phyloP scores from a whole-genome alignment of 345 rosid genomes.

The Populus euphratica region DNA sequence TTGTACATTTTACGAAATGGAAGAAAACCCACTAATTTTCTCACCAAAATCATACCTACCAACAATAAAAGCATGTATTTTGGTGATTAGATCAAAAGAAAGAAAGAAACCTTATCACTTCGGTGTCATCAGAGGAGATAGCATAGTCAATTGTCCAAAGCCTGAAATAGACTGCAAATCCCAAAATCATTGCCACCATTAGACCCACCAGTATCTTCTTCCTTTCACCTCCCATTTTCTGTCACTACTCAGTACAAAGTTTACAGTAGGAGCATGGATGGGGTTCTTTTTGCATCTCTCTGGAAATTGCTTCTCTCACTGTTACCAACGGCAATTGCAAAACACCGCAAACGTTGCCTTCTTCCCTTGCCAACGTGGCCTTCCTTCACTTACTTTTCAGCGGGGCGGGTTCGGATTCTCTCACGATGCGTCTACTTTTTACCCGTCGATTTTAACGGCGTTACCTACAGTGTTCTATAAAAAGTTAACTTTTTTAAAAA shows the following conservation, averaged over 20 bases:
- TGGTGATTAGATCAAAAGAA: background rate
- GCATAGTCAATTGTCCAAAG: constrained; percentile 78
- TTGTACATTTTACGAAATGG: background rate
- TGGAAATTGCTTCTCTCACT: background rate
- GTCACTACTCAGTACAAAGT: background rate
- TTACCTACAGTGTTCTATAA: too few species aligned
- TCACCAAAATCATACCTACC: background rate
- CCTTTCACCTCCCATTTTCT: constrained; percentile 45
- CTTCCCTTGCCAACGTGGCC: background rate
- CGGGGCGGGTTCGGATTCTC: background rate
- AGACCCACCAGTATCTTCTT: constrained; percentile 46
- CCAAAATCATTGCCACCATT: constrained; percentile 51
- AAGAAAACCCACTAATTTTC: constrained; percentile 2
- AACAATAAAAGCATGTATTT: background rate
- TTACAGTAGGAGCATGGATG: background rate
- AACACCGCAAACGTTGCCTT: background rate
- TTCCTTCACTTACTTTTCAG: background rate
- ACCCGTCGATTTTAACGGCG: too few species aligned
- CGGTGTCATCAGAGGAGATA: constrained; percentile 58
- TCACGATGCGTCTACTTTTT: background rate
- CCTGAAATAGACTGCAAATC: constrained; percentile 58
- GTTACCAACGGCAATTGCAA: background rate
- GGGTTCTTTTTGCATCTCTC: background rate
- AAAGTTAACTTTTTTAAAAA: too few species aligned
- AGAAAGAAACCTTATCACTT: constrained; percentile 53